These are phyloP conservation scores for Ascochyta lentis DNA, from an alignment of 2,329 filamentous ascomycete species.

Conservation along the genomic window DNA sequence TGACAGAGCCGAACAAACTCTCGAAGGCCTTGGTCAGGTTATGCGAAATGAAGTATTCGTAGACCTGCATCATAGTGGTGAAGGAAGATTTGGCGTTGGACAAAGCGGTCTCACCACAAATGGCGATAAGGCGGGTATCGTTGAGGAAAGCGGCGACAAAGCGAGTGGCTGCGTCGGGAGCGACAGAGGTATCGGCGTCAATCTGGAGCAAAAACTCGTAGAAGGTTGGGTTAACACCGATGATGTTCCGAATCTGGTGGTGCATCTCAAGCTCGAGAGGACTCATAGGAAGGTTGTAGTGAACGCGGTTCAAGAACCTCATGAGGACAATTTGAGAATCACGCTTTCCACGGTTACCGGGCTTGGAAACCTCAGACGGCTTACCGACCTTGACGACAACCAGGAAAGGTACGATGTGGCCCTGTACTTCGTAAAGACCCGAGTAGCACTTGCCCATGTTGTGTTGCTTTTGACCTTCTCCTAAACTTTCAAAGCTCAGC, in stretches of 20 bases:
- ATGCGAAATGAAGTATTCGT: constrained; percentile 99
- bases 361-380: constrained; percentile 72
- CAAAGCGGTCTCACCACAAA: constrained; percentile 92
- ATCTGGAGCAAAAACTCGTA: constrained; percentile 98
- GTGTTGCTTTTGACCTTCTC: constrained; percentile 95
- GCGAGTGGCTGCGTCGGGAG: constrained; percentile 85
- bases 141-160: constrained; percentile 91
- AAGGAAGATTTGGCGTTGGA: constrained; percentile 93
- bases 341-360: constrained; percentile 98
- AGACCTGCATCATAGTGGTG: constrained; percentile 99
- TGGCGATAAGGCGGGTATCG: constrained; percentile 90
- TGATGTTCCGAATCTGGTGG: constrained; percentile 98
- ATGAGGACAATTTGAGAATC: constrained; percentile 98
- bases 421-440: constrained; percentile 95
- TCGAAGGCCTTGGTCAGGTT: constrained; percentile 97
- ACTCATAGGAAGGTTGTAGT: constrained; percentile 96
- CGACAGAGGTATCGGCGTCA: constrained; percentile 95
- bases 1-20: constrained; percentile 94
- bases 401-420: constrained; percentile 96
- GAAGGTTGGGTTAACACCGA: constrained; percentile 96
- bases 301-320: constrained; percentile 98
- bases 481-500: constrained; percentile 93
- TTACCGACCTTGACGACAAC: constrained; percentile 96
- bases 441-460: constrained; percentile 99
- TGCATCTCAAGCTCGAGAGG: constrained; percentile 98